Evolutionary conservation across 495 filamentous ascomycete species (phyloP).

Genomic region (Lindgomyces ingoldianus): DNA sequence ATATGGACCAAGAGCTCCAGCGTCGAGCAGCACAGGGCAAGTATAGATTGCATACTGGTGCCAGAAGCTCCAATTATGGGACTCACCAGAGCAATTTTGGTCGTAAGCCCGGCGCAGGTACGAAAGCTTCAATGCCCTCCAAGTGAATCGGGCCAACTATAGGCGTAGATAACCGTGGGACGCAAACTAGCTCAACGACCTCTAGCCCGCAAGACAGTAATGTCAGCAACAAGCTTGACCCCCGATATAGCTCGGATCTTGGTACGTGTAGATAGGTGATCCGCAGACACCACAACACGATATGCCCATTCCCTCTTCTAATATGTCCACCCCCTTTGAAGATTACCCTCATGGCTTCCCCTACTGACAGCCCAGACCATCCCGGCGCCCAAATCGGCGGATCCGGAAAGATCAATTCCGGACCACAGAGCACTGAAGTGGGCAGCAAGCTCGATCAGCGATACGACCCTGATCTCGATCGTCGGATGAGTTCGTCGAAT

Average conservation of each 20-base stretch:
- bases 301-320: neutral
- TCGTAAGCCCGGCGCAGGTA: conserved; percentile 10
- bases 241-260: conserved; percentile 11
- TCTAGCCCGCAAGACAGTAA: conserved; percentile 15
- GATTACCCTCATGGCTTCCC: neutral
- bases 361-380: neutral
- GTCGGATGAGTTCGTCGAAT: conserved; percentile 12
- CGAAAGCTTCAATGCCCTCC: no score
- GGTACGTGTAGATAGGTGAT: neutral
- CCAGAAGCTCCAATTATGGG: conserved; percentile 15
- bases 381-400: neutral
- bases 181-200: conserved; percentile 6
- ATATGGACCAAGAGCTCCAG: conserved; percentile 7
- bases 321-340: neutral
- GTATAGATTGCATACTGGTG: neutral
- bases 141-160: no score
- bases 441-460: conserved; percentile 16
- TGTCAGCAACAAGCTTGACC: conserved; percentile 21
- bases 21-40: neutral
- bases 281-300: neutral
- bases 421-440: conserved; percentile 12
- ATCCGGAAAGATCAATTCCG: conserved; percentile 10
- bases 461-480: conserved; percentile 14
- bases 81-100: conserved; percentile 15
- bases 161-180: neutral